Base-by-base conservation (phyloP, 2,329 filamentous ascomycete genomes). In the Colletotrichum camelliae region DNA sequence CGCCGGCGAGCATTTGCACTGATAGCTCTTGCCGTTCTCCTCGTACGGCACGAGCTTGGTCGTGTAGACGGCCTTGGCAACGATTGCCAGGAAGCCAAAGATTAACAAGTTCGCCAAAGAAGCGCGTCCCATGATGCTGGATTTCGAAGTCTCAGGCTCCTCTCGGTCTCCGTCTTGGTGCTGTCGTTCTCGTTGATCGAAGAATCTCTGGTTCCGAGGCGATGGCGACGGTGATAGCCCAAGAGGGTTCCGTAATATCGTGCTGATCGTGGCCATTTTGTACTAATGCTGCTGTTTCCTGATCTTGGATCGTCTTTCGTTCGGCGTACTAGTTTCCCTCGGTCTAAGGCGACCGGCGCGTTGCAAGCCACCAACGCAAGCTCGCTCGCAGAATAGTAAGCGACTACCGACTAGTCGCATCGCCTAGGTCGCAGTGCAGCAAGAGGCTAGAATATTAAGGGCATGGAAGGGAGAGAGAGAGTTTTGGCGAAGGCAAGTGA, bases 1-100 rank as follows among this genome's bases (percentile, higher is more conserved):
- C 8, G 85, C 86, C 0, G 89, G 89, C 58, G 88, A 86, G 80
- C 86, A 88, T 58, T 85, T 85, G 80, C 87, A 89, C 13, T 52
- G 58, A 15, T 77, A 76, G 2, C 68, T 55, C 7, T 57, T 67
- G 21, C 74, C 74, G 24, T 70, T 62, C 52, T 76, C 74, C 7
- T 39, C 24, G 16, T 70, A 76, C n/a, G 60, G 52, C 21, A 75
- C 74, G 9, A 68, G 39, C 21, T 37, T 57, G 24, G 31, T 18
- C 8, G 64, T 52, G 8, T 29, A 58, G 16, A 65, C 15, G 3
- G 58, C 64, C 10, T 24, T 65, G 64, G 62, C 64, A 37, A 65
- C 33, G 4, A 68, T 24, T 12, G 73, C 72, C 3, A 75, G 21
- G 16, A 37, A 37, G 4, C 35, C 70, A 24, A 65, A 10, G 21